A percentile compares a stretch with the other conserved stretches of the same genome.
Conservation (phyloP, 1,284 basidiomycete genomes). For the Puccinia novopanici region DNA sequence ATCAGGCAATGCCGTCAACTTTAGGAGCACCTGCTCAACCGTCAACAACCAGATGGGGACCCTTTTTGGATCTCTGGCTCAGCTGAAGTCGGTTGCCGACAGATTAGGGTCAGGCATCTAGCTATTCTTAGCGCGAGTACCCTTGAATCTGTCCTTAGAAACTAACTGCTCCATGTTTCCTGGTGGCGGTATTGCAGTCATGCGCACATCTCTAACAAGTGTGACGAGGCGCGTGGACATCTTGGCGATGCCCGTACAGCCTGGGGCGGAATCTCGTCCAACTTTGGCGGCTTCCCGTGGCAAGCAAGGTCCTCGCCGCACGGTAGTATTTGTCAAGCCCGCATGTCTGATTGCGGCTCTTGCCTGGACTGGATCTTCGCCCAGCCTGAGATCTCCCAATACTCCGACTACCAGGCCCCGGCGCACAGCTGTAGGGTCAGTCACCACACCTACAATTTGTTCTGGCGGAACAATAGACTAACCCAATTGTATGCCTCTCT, state of each 20-base stretch:
- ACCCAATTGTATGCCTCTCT: neutral
- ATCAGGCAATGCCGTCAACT: slow-evolving; percentile 12
- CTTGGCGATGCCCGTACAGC: neutral
- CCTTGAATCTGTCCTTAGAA: neutral
- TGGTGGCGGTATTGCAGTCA: slow-evolving; percentile 18
- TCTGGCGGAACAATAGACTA: too few species aligned
- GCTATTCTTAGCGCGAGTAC: neutral
- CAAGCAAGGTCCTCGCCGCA: slow-evolving; percentile 31
- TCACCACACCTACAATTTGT: neutral
- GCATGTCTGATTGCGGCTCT: slow-evolving; percentile 15
- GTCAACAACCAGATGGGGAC: slow-evolving; percentile 25
- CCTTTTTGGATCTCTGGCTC: neutral
- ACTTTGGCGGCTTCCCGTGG: neutral
- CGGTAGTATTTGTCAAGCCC: neutral
- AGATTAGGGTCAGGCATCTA: neutral
- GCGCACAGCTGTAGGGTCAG: slow-evolving; percentile 9
- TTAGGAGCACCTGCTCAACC: slow-evolving; percentile 2
- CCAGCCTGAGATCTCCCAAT: slow-evolving; percentile 10
- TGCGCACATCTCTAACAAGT: slow-evolving; percentile 3
- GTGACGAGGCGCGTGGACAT: slow-evolving; percentile 14
- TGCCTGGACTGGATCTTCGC: slow-evolving; percentile 8
- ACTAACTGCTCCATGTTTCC: neutral
- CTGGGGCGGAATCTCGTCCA: neutral
- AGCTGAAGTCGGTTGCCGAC: slow-evolving; percentile 7
- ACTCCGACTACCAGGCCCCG: neutral